A percentile compares a stretch with the other conserved stretches of the same genome.
Conservation (phyloP, 345 rosid genomes). For the Eucalyptus erythrocorys region DNA sequence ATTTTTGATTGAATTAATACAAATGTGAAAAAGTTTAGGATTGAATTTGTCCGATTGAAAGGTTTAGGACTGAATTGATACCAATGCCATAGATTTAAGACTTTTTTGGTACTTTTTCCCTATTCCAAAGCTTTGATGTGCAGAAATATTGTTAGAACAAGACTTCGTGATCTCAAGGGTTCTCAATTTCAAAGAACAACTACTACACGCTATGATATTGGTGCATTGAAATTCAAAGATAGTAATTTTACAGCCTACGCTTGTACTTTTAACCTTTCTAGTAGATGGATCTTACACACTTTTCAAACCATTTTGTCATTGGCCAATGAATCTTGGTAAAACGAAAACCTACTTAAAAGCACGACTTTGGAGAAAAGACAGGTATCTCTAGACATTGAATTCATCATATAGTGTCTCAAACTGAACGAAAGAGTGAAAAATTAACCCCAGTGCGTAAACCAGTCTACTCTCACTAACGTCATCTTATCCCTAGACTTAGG, state of each 20-base stretch:
- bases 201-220: rapidly evolving
- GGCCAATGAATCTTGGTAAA: neutral
- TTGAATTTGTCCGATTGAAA: too few species aligned
- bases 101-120: too few species aligned
- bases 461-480: neutral
- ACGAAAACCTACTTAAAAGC: neutral
- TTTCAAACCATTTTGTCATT: neutral
- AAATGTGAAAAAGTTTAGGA: too few species aligned
- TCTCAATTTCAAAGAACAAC: neutral
- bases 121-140: neutral
- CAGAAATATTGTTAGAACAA: rapidly evolving
- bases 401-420: neutral
- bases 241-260: neutral
- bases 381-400: neutral
- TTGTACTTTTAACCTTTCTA: neutral
- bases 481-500: neutral
- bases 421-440: neutral
- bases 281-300: neutral
- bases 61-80: rapidly evolving
- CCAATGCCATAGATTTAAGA: rapidly evolving
- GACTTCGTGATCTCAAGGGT: neutral
- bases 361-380: neutral
- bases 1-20: too few species aligned
- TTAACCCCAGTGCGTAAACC: neutral
- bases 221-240: neutral